These are phyloP conservation scores for sunflower (Helianthus annuus) DNA, from an alignment of 129 eudicot genomes.

Conservation along the genomic window DNA sequence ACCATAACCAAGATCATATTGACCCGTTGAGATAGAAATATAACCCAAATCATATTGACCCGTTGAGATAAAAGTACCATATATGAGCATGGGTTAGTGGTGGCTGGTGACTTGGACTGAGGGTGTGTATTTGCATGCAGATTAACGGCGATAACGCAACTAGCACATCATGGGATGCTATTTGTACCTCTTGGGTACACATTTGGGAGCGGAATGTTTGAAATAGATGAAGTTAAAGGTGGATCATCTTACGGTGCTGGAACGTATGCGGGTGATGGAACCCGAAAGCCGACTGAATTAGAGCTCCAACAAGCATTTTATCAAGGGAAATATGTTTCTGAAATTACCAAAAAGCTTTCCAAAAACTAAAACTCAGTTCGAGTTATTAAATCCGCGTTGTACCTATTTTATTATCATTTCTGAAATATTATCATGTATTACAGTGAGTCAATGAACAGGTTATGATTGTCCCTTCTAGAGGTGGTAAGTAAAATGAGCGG, in stretches of 20 bases:
- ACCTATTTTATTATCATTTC: not conserved
- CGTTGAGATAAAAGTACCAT: not conserved
- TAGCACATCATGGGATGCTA: conserved; percentile 85
- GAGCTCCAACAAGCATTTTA: conserved; percentile 83
- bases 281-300: conserved; percentile 67
- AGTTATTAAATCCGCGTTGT: not conserved
- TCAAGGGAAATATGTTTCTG: conserved; percentile 83
- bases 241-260: conserved; percentile 92
- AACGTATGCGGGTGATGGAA: conserved; percentile 79
- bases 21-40: not conserved
- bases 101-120: conserved; percentile 1
- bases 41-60: not conserved
- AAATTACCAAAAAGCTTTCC: conserved; percentile 66
- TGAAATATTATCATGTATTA: not conserved
- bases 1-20: not conserved
- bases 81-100: not conserved
- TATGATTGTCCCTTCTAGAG: not conserved
- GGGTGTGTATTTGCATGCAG: conserved; percentile 33
- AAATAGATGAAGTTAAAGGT: conserved; percentile 75
- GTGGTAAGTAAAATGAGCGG: not conserved
- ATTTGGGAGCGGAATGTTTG: conserved; percentile 77
- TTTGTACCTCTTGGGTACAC: conserved; percentile 89
- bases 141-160: conserved; percentile 75
- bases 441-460: not conserved
- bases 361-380: conserved; percentile 26